Evolutionary conservation across 108 stramenopile genomes (phyloP), one percentile per base, ranked within the genome.

Genomic region (Nitzschia sp.): DNA sequence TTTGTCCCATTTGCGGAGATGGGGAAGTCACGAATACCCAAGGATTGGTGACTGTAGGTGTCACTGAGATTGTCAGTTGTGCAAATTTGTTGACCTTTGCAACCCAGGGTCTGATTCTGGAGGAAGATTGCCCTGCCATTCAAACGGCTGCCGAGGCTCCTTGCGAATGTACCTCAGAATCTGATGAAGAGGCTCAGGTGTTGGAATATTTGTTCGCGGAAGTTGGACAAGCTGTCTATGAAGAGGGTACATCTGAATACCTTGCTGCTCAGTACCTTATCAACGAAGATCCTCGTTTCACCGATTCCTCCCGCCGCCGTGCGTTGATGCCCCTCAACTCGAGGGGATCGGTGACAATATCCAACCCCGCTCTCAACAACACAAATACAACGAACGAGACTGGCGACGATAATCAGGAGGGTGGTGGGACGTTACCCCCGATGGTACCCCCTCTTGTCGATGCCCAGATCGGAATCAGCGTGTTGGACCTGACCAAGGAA

Each of bases 241-340:
- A 21, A 10, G 29, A 58, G 8, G 52, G 53, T 8, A 63, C 76
- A 10, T 40, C 76, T 11, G 57, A 51, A 6, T 53, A 65, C 26
- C 46, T 38, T 12, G 76, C 76, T 9, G 76, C 76, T 10, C 11
- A 51, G 10, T 77, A 61, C 61, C 62, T 77, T 0, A 20, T 77
- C 38, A 38, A 54, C 25, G 41, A 71, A 29, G 76, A 77, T 51
- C 76, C 76, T n/a, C 57, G 57, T 20, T 58, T 58, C 29, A 58
- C 29, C 39, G 25, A 58, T 17, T 15, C 17, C n/a, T 2, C 2
- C 5, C 46, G 46, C 3, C 46, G 46, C 2, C 46, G 46, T 3
- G 29, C 29, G 29, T 34, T 34, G 29, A 34, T 34, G 29, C 29
- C 29, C 1, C 29, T 34, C 1, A 5, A 34, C 3, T 34, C 5